Conservation (phyloP, 106 monocot species). For the Narthecium ossifragum region DNA sequence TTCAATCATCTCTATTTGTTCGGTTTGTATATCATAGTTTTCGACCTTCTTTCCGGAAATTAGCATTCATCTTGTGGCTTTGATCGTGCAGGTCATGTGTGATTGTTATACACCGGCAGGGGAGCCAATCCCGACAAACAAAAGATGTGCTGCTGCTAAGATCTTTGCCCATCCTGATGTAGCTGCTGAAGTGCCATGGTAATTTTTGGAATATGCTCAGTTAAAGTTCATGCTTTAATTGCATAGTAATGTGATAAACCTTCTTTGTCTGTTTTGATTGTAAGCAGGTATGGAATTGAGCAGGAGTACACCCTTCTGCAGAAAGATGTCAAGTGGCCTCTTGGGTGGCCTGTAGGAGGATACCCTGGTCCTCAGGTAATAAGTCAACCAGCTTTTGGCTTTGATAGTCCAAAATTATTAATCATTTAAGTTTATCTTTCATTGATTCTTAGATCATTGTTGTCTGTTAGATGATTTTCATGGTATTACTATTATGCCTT, state of each 20-base stretch:
- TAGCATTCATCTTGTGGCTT: not conserved
- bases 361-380: conserved; percentile 81
- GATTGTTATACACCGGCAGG: conserved; percentile 59
- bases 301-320: conserved; percentile 88
- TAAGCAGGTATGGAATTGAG: conserved; percentile 69
- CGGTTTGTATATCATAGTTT: not conserved
- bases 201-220: not conserved
- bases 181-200: conserved; percentile 54
- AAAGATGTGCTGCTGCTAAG: conserved; percentile 50
- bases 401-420: too few relatives aligned
- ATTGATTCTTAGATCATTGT: too few relatives aligned
- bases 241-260: not conserved
- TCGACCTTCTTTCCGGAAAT: not conserved
- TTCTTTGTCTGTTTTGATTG: not conserved
- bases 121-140: conserved; percentile 65
- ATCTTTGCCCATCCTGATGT: conserved; percentile 51
- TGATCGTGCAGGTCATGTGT: conserved; percentile 50
- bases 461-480: too few relatives aligned
- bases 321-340: conserved; percentile 75
- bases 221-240: not conserved
- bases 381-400: too few relatives aligned
- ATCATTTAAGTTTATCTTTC: too few relatives aligned
- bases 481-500: too few relatives aligned
- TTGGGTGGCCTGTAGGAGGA: conserved; percentile 85
- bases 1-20: too few relatives aligned